Percentiles rank a stretch among this genome's conserved stretches.
These are phyloP conservation scores for Phaeomoniella chlamydospora DNA, from an alignment of 2,329 filamentous ascomycete genomes.

Conservation along the genomic window DNA sequence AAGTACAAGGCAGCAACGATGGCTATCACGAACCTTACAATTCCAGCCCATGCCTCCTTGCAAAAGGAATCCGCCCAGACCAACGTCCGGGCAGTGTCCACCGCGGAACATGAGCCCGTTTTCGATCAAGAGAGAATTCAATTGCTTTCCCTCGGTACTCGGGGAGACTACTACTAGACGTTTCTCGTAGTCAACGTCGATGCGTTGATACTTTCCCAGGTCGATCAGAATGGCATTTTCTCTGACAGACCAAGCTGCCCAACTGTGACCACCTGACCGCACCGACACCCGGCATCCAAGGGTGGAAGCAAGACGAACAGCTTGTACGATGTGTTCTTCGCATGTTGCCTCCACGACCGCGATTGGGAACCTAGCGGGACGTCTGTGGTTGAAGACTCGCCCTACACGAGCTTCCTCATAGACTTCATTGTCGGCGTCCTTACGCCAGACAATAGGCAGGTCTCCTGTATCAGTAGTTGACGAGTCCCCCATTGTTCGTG, in stretches of 20 bases:
- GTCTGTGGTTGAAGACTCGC: conserved; percentile 32
- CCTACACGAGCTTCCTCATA: conserved; percentile 23
- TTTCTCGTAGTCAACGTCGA: conserved; percentile 24
- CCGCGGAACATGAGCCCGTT: conserved; percentile 34
- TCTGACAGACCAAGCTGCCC: conserved; percentile 35
- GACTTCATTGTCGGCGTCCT: too few relatives aligned
- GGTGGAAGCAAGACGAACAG: conserved; percentile 22
- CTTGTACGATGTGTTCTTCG: conserved; percentile 19
- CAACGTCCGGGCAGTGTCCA: conserved; percentile 43
- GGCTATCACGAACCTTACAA: conserved; percentile 33
- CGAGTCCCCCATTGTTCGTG: too few relatives aligned
- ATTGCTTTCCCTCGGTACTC: conserved; percentile 27
- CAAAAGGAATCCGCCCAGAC: conserved; percentile 40
- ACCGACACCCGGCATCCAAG: conserved; percentile 25
- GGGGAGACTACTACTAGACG: conserved; percentile 28
- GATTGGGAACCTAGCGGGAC: conserved; percentile 23
- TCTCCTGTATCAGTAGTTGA: too few relatives aligned
- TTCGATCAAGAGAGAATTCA: conserved; percentile 10
- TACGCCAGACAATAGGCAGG: conserved; percentile 4
- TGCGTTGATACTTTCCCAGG: conserved; percentile 21
- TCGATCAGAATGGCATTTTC: conserved; percentile 31
- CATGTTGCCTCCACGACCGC: conserved; percentile 25
- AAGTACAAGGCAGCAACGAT: too few relatives aligned
- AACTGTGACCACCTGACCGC: conserved; percentile 34
- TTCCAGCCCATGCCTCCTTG: conserved; percentile 48